Percentiles rank a stretch among this genome's conserved stretches.
These are phyloP conservation scores for Hypoxylon rubiginosum DNA, from an alignment of 2,329 filamentous ascomycete species.

Conservation along the genomic window DNA sequence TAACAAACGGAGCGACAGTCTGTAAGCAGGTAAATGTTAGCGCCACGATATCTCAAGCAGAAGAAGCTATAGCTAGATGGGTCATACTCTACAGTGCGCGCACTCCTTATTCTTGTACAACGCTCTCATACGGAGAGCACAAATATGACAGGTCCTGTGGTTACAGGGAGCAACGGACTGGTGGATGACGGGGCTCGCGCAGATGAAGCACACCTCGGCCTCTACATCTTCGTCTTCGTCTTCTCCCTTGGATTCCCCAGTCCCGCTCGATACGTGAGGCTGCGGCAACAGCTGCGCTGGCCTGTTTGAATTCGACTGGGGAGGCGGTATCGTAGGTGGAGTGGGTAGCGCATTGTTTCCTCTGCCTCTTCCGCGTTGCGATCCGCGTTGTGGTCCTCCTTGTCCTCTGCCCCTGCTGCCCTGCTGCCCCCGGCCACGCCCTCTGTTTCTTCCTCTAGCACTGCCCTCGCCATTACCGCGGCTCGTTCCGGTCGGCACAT, in stretches of 20 bases:
- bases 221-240: conserved; percentile 72
- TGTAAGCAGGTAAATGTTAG: conserved; percentile 29
- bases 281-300: conserved; percentile 18
- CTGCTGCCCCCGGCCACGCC: conserved; percentile 53
- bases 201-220: conserved; percentile 95
- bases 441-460: conserved; percentile 58
- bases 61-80: not conserved
- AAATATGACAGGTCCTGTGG: conserved; percentile 97
- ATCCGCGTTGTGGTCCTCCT: conserved; percentile 52
- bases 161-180: conserved; percentile 93
- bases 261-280: conserved; percentile 23
- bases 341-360: conserved; percentile 46
- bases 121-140: conserved; percentile 88
- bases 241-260: conserved; percentile 51
- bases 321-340: conserved; percentile 4
- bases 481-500: conserved; percentile 38
- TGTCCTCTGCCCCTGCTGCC: conserved; percentile 54
- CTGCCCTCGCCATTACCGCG: conserved; percentile 52
- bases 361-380: conserved; percentile 50
- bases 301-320: conserved; percentile 33
- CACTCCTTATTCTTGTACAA: conserved; percentile 97
- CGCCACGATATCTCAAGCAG: not conserved
- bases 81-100: conserved; percentile 88
- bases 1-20: conserved; percentile 82
- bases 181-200: conserved; percentile 89